Conservation (phyloP, 179 eudicot species). For the Vitellaria paradoxa region DNA sequence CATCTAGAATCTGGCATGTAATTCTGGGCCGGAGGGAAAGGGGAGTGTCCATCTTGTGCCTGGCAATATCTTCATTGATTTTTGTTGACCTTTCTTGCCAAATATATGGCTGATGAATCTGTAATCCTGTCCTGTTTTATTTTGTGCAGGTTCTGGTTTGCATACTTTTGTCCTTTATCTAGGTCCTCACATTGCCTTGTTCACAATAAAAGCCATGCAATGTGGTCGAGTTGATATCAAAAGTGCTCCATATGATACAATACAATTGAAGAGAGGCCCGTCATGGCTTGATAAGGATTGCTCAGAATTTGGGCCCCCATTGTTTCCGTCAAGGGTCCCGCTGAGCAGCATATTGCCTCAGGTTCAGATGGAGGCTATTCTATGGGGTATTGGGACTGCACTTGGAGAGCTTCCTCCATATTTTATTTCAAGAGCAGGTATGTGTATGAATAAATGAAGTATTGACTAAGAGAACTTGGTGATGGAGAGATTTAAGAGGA, state of each 20-base stretch:
- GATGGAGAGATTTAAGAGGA: neutral
- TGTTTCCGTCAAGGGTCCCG: conserved; percentile 64
- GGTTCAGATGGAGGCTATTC: conserved; percentile 82
- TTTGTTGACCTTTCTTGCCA: conserved; percentile 2
- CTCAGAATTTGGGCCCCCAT: conserved; percentile 77
- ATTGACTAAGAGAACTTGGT: neutral
- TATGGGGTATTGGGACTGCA: conserved; percentile 98
- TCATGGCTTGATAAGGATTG: conserved; percentile 96
- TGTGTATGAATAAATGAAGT: neutral
- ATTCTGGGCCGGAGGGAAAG: conserved; percentile 48
- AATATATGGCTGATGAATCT: conserved; percentile 16
- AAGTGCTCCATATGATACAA: conserved; percentile 93
- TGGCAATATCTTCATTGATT: conserved; percentile 12
- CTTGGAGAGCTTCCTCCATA: conserved; percentile 99
- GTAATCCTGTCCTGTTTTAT: conserved; percentile 3
- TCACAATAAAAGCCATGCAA: conserved; percentile 89
- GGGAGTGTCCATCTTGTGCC: neutral
- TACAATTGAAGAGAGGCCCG: conserved; percentile 72
- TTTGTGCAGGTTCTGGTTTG: conserved; percentile 82
- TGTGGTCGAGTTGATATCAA: conserved; percentile 97
- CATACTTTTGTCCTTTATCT: conserved; percentile 95
- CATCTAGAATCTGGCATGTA: neutral
- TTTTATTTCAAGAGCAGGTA: conserved; percentile 98
- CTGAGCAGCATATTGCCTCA: conserved; percentile 89
- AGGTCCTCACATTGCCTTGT: conserved; percentile 95